phyloP scores from a whole-genome alignment of 2,329 filamentous ascomycete genomes.

The Botrytis aclada region DNA sequence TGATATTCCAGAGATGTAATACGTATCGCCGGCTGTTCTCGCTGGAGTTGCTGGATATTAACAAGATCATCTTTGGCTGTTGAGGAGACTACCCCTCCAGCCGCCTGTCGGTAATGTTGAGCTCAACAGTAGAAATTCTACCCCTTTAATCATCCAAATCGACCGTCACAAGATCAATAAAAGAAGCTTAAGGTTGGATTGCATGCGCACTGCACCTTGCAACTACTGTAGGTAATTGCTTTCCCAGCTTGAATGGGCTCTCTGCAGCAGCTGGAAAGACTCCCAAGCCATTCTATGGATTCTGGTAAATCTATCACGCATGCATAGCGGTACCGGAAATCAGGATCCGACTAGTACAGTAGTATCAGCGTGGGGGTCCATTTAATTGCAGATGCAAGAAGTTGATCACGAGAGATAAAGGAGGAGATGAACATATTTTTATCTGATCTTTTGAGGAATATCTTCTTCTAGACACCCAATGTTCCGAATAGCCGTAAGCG shows the following conservation, averaged over 20 bases:
- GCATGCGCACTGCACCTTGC: neutral
- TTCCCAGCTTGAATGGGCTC: neutral
- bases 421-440: neutral
- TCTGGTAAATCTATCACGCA: neutral
- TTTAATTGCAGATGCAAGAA: neutral
- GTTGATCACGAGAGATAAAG: neutral
- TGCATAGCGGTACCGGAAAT: neutral
- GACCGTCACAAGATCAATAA: slow-evolving; percentile 8
- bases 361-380: neutral
- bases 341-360: neutral
- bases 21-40: neutral
- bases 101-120: neutral
- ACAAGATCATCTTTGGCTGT: neutral
- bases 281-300: neutral
- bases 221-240: neutral
- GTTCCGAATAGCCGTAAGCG: neutral
- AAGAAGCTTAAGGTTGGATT: neutral
- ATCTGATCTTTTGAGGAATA: neutral
- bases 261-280: neutral
- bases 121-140: neutral
- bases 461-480: neutral
- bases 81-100: slow-evolving; percentile 2
- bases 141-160: neutral
- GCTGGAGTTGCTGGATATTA: neutral
- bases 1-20: neutral